Base-by-base conservation (phyloP, 352 stramenopile species). In the Pythium insidiosum region DNA sequence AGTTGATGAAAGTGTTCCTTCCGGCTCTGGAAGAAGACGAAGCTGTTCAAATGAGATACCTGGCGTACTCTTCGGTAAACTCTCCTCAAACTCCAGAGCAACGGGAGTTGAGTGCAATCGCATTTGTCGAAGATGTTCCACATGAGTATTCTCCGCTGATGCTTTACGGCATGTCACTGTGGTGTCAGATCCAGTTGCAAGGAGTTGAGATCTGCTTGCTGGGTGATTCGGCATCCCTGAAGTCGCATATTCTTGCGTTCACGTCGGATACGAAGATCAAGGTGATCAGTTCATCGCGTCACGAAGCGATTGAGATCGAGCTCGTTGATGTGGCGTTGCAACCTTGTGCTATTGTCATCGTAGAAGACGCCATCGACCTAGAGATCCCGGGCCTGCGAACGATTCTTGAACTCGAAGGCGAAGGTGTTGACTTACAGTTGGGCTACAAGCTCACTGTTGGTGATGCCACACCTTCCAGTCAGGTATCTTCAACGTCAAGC, bases 391-490 rank as follows among this genome's bases (percentile, higher is more conserved):
- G 81, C 15, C 36, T 86, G 34, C 68, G 82, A 19, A 88, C 66
- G 30, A 89, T 94, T 35, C 34, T 94, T 49, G 82, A 94, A 36
- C 63, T 94, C 15, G 82, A 94, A 62, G 82, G 82, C 39, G 82
- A 92, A 66, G 82, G 82, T 10, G 77, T 91, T 19, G 82, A 94
- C 49, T 50, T 94, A 22, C 62, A 82, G 37, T 51, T 94, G 24
- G 70, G 70, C 6, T 94, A 94, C 52, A 65, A 67, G 44, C 46
- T 94, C 40, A 62, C 56, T 9, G 52, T 91, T 30, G 66, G 69
- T 7, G 63, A 84, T 10, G 43, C 50, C 7, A 63, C 58, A 25
- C 28, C 28, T 33, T 33, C 28, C 9, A 33, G 28, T 1, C 18
- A 16, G 6, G n/a, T 16, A n/a, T 13, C 6, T 22, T 60, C 43